Base-by-base conservation (phyloP, 1,284 basidiomycete species). In the Cutaneotrichosporon dermatis region DNA sequence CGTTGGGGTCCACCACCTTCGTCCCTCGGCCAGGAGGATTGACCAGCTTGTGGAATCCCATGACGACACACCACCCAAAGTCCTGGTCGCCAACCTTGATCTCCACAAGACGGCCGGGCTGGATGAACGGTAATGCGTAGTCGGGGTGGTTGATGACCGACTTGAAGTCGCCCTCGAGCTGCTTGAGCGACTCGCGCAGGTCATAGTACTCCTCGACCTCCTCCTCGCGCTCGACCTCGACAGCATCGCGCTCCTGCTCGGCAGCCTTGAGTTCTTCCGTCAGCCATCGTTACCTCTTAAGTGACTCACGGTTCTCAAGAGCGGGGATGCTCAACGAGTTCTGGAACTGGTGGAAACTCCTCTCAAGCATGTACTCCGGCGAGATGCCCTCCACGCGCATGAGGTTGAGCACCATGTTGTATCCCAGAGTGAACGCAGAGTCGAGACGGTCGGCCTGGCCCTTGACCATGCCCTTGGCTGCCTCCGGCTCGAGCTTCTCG, bases 301-400 rank as follows among this genome's bases (percentile, higher is more conserved):
- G 25, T 0, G n/a, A 77, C 85, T 60, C 69, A 92, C 92, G 88
- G 66, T 88, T 84, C 77, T 98, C 91, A 11, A 99, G 81, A 40
- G 85, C 79, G 0, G 96, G 96, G 42, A 99, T 88, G 34, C 88
- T 88, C 39, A 90, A 86, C 57, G 85, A 92, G 75, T 90, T 97
- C 79, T 99, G 96, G 80, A 97, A 98, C 78, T 99, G 96, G 83
- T 89, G 92, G 83, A 99, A 99, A 79, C 92, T 98, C 50, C 91
- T 83, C 77, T 97, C 91, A 15, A 99, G 83, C 96, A 99, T 99
- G 77, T 86, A 98, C 80, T 99, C 96, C 3, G 96, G 96, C 70
- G 91, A 97, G 66, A 99, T 88, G 3, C 95, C 95, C 78, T 99
- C 96, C 25, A 99, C 95, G 70, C 97, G 89, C 88, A 99, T 96